Evolutionary conservation across 2,329 filamentous ascomycete species (phyloP).

Genomic region (Onygenales sp.): DNA sequence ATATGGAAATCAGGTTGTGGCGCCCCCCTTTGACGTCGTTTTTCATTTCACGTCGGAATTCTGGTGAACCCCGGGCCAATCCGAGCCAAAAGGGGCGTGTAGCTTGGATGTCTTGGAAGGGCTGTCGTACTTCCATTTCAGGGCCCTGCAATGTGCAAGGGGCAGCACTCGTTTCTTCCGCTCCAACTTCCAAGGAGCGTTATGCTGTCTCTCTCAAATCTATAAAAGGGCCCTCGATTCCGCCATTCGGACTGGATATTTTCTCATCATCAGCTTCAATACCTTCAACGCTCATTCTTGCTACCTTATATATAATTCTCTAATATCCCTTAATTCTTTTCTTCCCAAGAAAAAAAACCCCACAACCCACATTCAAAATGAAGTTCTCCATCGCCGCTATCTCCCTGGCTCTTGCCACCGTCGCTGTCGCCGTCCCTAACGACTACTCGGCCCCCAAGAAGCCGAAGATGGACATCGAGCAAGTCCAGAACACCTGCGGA

Average conservation of each 20-base stretch:
- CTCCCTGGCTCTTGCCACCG: slow-evolving; percentile 33
- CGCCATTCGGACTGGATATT: neutral
- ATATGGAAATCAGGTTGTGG: neutral
- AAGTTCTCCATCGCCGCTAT: slow-evolving; percentile 26
- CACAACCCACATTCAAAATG: slow-evolving; percentile 10
- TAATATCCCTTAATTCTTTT: slow-evolving; percentile 10
- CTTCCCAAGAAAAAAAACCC: neutral
- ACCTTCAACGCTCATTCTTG: slow-evolving; percentile 4
- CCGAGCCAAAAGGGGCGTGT: neutral
- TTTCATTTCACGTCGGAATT: neutral
- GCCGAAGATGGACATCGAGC: slow-evolving; percentile 3
- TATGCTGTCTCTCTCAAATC: neutral
- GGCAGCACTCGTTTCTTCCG: neutral
- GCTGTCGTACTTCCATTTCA: neutral
- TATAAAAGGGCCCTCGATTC: slow-evolving; percentile 8
- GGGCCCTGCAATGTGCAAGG: neutral
- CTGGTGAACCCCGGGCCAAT: too few relatives aligned
- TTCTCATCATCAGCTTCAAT: slow-evolving; percentile 10
- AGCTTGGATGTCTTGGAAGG: neutral
- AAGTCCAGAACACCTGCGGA: slow-evolving; percentile 8
- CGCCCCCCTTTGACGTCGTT: neutral
- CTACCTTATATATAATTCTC: slow-evolving; percentile 6
- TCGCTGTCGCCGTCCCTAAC: slow-evolving; percentile 17
- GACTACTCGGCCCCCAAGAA: slow-evolving; percentile 1
- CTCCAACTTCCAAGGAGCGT: neutral